Percentiles rank a stretch among this genome's conserved stretches.
Evolutionary conservation across 202 grass and related monocot species (phyloP).

Genomic region (Schoenoplectus triqueter): DNA sequence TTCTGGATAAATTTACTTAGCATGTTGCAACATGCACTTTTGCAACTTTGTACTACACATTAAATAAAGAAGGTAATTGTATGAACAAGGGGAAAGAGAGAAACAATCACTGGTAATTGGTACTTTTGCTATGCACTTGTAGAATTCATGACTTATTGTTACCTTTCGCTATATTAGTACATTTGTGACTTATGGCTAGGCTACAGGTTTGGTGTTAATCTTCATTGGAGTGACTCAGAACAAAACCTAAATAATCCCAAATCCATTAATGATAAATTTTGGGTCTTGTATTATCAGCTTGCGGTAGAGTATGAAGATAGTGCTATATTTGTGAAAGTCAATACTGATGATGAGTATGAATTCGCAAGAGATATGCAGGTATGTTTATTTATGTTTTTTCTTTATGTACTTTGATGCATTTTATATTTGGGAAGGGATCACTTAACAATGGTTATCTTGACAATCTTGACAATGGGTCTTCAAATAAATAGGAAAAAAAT

Average conservation of each 20-base stretch:
- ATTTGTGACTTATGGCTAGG: not conserved
- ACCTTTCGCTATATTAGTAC: not conserved
- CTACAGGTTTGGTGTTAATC: slow-evolving; percentile 3
- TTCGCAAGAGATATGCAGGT: slow-evolving; percentile 98
- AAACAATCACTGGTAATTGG: not conserved
- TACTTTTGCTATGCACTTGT: not conserved
- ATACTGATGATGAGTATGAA: slow-evolving; percentile 84
- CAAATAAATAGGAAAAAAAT: no score
- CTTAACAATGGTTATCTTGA: no score
- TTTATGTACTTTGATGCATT: not conserved
- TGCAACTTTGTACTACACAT: not conserved
- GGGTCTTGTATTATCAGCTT: slow-evolving; percentile 53
- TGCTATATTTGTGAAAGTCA: slow-evolving; percentile 81
- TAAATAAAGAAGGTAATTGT: not conserved
- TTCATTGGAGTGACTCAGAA: not conserved
- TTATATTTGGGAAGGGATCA: not conserved
- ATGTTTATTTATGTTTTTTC: slow-evolving; percentile 21
- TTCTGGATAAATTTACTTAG: not conserved
- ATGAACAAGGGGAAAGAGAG: not conserved
- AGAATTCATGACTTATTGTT: not conserved
- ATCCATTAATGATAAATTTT: slow-evolving; percentile 29
- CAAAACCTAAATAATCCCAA: not conserved
- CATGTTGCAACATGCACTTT: not conserved
- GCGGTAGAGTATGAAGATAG: slow-evolving; percentile 78
- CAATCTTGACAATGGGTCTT: no score